Base-by-base conservation (phyloP, 2,329 filamentous ascomycete genomes). In the Tolypocladium inflatum region DNA sequence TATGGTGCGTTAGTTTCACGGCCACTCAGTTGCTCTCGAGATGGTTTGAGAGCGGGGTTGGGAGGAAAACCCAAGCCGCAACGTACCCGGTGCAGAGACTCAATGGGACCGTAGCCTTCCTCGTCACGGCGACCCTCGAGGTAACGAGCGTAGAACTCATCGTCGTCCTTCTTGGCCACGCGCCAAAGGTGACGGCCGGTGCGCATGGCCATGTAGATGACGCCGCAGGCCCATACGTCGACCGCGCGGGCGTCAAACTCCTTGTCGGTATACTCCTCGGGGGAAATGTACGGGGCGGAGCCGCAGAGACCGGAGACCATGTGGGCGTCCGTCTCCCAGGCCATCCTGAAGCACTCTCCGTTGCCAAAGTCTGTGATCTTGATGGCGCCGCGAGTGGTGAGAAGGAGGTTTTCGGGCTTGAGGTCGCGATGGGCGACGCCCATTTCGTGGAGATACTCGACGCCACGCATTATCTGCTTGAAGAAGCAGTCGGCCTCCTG, bases 181-280 rank as follows among this genome's bases (percentile, higher is more conserved):
- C 92, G 88, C 94, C 94, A 99, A 10, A 99, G 80, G 73, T 99
- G 94, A 56, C 94, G 84, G 7, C 94, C 94, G 2, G 93, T 97
- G 59, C 94, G 84, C 94, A 99, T 99, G 17, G 94, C 94, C 94
- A 99, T 99, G 77, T 99, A 99, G 60, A 99, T 99, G 55, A 99
- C 94, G 70, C 94, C 94, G 60, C 91, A 96, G 30, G 94, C 94
- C 94, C 94, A 99, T 17, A 97, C 88, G 68, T 99, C 94, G 54
- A 99, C 93, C n/a, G 94, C 93, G 59, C 94, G 84, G 37, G 94
- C 94, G 69, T 99, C 94, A 64, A 99, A 99, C 71, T 99, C 94
- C 71, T 88, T 91, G 70, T 96, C 92, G 2, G 87, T 84, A 68
- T 99, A 99, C 72, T 99, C 94, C 71, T 99, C 94, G 0, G 94